phyloP scores from a whole-genome alignment of 108 stramenopile genomes.

The Pseudonitzschia pungens region DNA sequence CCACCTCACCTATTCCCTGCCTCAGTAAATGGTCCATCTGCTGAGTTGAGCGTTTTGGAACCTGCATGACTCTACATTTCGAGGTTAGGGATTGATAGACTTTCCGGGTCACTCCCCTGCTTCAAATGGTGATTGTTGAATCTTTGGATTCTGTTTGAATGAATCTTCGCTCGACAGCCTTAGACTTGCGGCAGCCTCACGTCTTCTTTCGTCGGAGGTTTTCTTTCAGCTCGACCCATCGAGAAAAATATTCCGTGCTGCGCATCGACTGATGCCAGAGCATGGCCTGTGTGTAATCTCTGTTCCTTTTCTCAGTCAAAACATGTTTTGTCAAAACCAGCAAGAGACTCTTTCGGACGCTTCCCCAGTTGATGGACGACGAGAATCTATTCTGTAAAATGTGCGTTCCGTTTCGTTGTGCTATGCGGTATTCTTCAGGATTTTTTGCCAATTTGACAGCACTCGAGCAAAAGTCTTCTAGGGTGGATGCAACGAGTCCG shows the following conservation, averaged over 20 bases:
- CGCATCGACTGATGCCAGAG: slow-evolving; percentile 62
- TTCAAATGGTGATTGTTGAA: too few relatives aligned
- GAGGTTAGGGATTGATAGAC: background rate
- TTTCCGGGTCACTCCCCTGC: too few relatives aligned
- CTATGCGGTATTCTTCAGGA: slow-evolving; percentile 26
- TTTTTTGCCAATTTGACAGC: slow-evolving; percentile 49
- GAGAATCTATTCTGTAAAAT: slow-evolving; percentile 40
- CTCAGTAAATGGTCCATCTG: background rate
- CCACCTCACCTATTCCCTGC: background rate
- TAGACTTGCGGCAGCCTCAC: background rate
- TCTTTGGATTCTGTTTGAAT: too few relatives aligned
- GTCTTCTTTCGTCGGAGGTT: background rate
- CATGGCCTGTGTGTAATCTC: slow-evolving; percentile 44
- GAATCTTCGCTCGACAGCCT: too few relatives aligned
- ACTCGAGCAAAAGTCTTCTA: slow-evolving; percentile 45
- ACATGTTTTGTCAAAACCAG: slow-evolving; percentile 7
- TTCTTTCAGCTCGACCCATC: slow-evolving; percentile 75
- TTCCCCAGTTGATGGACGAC: slow-evolving; percentile 26
- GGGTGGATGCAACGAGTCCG: slow-evolving; percentile 40
- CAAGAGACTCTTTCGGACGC: slow-evolving; percentile 25
- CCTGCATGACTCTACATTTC: background rate
- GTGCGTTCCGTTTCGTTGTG: slow-evolving; percentile 19
- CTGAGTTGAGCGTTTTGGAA: background rate
- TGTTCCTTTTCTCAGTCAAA: slow-evolving; percentile 31
- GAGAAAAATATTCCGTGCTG: slow-evolving; percentile 75